phyloP scores from a whole-genome alignment of 768 basidiomycete species.

The Phylloporus arenicola region DNA sequence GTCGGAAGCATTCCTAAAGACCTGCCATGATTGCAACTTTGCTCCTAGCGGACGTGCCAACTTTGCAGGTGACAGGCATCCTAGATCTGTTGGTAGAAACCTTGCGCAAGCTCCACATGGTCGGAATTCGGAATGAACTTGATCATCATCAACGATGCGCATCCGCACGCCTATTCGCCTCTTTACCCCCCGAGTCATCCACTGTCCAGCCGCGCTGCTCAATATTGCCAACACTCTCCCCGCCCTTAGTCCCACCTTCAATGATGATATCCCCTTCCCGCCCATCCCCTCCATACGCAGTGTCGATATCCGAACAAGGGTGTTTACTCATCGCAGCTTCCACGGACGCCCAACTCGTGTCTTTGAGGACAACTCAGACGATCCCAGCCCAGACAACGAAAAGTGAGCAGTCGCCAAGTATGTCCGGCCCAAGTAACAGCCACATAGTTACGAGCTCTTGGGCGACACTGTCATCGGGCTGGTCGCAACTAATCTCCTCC shows the following conservation, averaged over 20 bases:
- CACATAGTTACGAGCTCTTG: conserved; percentile 61
- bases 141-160: no score
- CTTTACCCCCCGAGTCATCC: no score
- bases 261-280: conserved; percentile 37
- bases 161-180: no score
- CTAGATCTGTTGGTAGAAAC: no score
- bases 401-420: conserved; percentile 41
- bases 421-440: neutral
- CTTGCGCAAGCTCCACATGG: no score
- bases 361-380: conserved; percentile 68
- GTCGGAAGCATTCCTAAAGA: no score
- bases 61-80: no score
- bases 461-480: conserved; percentile 71
- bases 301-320: conserved; percentile 41
- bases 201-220: no score
- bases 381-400: conserved; percentile 79
- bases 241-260: conserved; percentile 26
- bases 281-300: conserved; percentile 53
- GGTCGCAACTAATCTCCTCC: conserved; percentile 58
- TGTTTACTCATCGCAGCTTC: conserved; percentile 75
- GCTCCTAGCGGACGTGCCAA: no score
- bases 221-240: conserved; percentile 1
- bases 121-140: no score
- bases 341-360: conserved; percentile 65
- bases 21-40: no score